A percentile compares a stretch with the other conserved stretches of the same genome.
phyloP scores from a whole-genome alignment of 331 rosid genomes.

The Telfairia occidentalis region DNA sequence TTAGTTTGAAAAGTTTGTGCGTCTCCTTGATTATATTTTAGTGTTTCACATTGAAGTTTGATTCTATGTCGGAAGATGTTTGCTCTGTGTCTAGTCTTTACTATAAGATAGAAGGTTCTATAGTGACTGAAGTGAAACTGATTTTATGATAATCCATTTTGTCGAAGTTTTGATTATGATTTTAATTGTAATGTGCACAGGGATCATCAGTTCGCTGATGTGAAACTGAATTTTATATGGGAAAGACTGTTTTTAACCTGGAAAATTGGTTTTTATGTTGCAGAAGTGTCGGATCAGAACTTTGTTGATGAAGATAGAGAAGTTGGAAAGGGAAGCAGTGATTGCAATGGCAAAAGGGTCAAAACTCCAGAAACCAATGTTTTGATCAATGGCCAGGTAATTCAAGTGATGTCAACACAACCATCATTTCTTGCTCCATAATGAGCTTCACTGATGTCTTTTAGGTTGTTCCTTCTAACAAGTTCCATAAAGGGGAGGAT shows the following conservation, averaged over 20 bases:
- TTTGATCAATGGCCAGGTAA: constrained; percentile 44
- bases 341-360: constrained; percentile 25
- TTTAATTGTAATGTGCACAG: neutral
- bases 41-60: neutral
- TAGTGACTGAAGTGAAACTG: neutral
- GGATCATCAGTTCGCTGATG: neutral
- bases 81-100: neutral
- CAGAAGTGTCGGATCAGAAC: constrained; percentile 86
- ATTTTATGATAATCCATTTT: neutral
- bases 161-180: neutral
- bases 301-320: constrained; percentile 52
- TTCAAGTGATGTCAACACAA: neutral
- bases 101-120: neutral
- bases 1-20: neutral
- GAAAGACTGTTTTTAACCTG: neutral
- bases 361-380: constrained; percentile 17
- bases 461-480: constrained; percentile 4
- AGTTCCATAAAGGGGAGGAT: neutral
- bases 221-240: neutral
- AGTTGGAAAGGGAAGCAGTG: constrained; percentile 15
- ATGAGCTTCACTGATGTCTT: neutral
- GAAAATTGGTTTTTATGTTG: constrained; percentile 8
- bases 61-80: neutral
- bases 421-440: neutral
- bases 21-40: neutral